Percentiles rank a stretch among this genome's conserved stretches.
Evolutionary conservation across 106 monocot species (phyloP).

Genomic region (Apostasia shenzhenica): DNA sequence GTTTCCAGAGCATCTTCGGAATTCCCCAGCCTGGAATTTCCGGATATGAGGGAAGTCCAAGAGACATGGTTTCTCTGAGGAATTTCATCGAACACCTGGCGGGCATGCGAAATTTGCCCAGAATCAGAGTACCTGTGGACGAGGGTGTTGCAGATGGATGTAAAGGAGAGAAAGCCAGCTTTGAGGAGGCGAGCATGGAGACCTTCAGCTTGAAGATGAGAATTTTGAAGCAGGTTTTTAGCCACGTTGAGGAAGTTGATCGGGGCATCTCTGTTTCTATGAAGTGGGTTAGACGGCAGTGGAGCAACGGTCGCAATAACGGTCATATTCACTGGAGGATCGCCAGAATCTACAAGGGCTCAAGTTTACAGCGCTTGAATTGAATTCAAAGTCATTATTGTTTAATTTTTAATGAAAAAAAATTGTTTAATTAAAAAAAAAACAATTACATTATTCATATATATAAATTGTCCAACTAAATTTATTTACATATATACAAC

Average conservation of each 20-base stretch:
- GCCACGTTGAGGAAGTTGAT: background rate
- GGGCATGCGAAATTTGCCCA: conserved; percentile 6
- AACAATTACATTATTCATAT: too few species aligned
- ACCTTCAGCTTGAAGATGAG: background rate
- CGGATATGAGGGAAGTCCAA: conserved; percentile 43
- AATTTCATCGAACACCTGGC: conserved; percentile 24
- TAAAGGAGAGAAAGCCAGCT: conserved; percentile 14
- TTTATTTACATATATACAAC: too few species aligned
- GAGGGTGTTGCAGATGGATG: conserved; percentile 38
- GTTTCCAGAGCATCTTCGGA: conserved; percentile 6
- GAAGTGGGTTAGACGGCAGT: background rate
- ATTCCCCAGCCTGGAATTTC: conserved; percentile 15
- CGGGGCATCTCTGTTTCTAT: background rate
- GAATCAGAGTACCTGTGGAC: conserved; percentile 38
- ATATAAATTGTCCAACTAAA: too few species aligned
- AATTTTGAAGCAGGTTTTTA: background rate
- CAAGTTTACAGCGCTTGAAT: too few species aligned
- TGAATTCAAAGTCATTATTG: too few species aligned
- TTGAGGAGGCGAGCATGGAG: conserved; percentile 42
- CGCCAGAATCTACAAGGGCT: too few species aligned
- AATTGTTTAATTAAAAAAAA: too few species aligned
- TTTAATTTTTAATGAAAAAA: too few species aligned
- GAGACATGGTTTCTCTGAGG: conserved; percentile 22
- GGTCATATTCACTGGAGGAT: background rate
- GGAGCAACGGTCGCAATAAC: background rate